These are phyloP conservation scores for Ophiosphaerella herpotricha DNA, from an alignment of 2,329 filamentous ascomycete genomes.

Conservation along the genomic window DNA sequence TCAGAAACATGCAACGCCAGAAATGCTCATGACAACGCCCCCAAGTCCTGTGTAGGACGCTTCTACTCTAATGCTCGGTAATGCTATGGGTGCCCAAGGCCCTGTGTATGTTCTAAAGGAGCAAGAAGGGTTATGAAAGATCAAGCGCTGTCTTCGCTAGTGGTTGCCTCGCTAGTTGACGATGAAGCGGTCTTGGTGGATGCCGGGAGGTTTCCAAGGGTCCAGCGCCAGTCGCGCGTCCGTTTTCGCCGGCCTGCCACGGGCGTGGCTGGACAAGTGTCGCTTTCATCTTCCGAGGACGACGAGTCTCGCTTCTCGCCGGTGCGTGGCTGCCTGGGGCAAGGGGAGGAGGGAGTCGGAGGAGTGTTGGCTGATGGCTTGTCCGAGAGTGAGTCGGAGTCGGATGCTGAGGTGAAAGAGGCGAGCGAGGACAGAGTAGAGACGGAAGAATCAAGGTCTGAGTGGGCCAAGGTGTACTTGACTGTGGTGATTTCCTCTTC, in stretches of 20 bases:
- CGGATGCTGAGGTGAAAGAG: conserved; percentile 11
- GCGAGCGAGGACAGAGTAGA: conserved; percentile 37
- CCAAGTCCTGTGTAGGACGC: neutral
- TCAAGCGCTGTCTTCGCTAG: conserved; percentile 38
- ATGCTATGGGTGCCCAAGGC: conserved; percentile 9
- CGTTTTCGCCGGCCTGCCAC: conserved; percentile 59
- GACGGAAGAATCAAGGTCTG: conserved; percentile 56
- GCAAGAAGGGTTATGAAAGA: neutral
- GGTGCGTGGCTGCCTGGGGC: conserved; percentile 29
- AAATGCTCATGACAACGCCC: conserved; percentile 26
- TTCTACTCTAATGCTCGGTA: conserved; percentile 4
- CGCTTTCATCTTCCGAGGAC: conserved; percentile 53
- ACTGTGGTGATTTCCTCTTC: conserved; percentile 64
- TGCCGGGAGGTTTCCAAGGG: conserved; percentile 52
- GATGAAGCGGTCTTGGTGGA: conserved; percentile 29
- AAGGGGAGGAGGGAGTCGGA: conserved; percentile 15
- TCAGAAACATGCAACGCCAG: conserved; percentile 31
- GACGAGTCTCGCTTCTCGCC: conserved; percentile 53
- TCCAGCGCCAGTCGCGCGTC: conserved; percentile 63
- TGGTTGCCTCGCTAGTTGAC: conserved; percentile 21
- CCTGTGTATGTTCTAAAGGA: neutral
- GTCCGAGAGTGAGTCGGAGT: conserved; percentile 17
- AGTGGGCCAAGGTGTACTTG: conserved; percentile 60
- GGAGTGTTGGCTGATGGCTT: neutral
- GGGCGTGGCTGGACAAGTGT: conserved; percentile 58